Conservation (phyloP, 2,329 filamentous ascomycete species). For the Scedosporium boydii region DNA sequence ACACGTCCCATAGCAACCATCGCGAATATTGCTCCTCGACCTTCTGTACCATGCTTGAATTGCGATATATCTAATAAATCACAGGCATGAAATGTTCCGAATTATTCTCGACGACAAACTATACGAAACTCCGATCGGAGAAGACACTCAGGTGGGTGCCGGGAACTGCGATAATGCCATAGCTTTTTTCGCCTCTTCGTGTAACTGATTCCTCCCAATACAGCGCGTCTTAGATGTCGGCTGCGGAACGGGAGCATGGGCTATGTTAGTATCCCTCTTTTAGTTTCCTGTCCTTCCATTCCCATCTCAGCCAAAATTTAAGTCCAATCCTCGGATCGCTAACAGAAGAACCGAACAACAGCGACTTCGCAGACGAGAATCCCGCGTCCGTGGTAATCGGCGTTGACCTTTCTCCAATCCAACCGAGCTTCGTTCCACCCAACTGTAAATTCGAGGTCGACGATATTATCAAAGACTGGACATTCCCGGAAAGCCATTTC, state of each 20-base stretch:
- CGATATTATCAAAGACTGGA: constrained; percentile 45
- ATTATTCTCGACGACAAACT: constrained; percentile 32
- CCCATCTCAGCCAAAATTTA: no score
- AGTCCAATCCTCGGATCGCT: background rate
- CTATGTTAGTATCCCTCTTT: constrained; percentile 10
- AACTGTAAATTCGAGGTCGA: constrained; percentile 59
- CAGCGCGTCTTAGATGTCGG: constrained; percentile 45
- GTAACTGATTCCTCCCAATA: background rate
- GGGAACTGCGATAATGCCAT: background rate
- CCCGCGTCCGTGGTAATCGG: constrained; percentile 29
- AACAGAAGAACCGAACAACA: background rate
- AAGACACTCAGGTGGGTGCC: background rate
- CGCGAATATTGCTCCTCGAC: constrained; percentile 5
- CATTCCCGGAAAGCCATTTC: constrained; percentile 28
- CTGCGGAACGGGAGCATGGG: constrained; percentile 53
- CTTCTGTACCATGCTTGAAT: background rate
- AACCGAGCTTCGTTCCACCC: constrained; percentile 46
- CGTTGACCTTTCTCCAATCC: constrained; percentile 49
- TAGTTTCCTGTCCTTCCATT: no score
- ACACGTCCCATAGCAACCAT: background rate
- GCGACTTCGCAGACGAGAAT: constrained; percentile 36
- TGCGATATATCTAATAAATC: no score
- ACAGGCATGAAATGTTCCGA: constrained; percentile 38
- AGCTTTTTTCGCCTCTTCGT: background rate
- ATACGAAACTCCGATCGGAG: constrained; percentile 33